Base-by-base conservation (phyloP, 164 flowering plant species). In the Aristolochia fimbriata region DNA sequence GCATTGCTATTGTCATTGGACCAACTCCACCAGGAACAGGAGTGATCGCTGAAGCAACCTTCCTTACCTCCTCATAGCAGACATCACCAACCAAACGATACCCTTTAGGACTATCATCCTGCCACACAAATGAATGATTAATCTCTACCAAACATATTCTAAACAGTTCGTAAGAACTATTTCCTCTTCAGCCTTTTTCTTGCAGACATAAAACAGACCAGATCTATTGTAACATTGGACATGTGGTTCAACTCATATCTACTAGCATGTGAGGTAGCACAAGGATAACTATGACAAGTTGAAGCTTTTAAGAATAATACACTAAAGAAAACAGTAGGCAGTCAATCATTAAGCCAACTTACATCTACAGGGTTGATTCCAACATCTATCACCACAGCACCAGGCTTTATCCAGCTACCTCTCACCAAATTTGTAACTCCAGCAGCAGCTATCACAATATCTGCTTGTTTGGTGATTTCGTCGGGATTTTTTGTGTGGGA, bases 1-100 rank as follows among this genome's bases (percentile, higher is more conserved):
- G 97, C 96, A 93, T 90, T 14, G 98, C 97, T 58, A 93, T 86
- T 2, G 97, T 92, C 98, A 92, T 89, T 17, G 98, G 98, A 59
- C 98, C 97, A 43, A 92, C 96, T 54, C 98, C 98, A 0, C 98
- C 97, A 15, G 98, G 97, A 63, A 93, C 97, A 16, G 98, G 98
- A 56, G 96, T 93, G 41, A 93, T 66, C n/a, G 97, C 97, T 56
- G 97, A 84, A 67, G 97, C 98, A 57, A 90, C 61, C 62, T 83
- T 76, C 68, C 79, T 62, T 1, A 83, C 98, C 70, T 93, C 98
- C 59, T 90, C 88, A 31, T 80, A 93, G 61, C 96, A 88, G 23
- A 90, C 88, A 72, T 93, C 99, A 62, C 99, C 99, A 46, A 93
- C 99, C 67, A 93, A 73, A 21, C 83, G 70, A 58, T 86, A 86